Evolutionary conservation across 352 stramenopile species (phyloP).

Genomic region (Globisporangium nunn): DNA sequence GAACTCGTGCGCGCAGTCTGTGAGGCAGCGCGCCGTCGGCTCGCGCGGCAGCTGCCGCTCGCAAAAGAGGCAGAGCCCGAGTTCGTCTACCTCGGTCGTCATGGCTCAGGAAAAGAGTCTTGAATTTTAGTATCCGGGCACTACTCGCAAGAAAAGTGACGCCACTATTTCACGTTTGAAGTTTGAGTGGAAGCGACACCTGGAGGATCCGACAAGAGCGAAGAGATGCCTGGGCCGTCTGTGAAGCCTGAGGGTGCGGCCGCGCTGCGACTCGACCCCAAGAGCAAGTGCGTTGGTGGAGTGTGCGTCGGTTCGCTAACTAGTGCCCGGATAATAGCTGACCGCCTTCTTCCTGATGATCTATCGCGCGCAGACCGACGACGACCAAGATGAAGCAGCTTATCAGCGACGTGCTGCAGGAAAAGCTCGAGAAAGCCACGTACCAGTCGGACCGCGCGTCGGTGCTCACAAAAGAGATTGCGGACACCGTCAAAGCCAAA

Average conservation of each 20-base stretch:
- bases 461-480: conserved; percentile 79
- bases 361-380: conserved; percentile 28
- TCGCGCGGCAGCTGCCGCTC: conserved; percentile 28
- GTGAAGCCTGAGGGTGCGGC: conserved; percentile 31
- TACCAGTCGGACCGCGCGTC: conserved; percentile 77
- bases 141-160: neutral
- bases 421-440: conserved; percentile 54
- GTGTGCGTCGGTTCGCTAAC: neutral
- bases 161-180: too few relatives aligned
- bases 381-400: conserved; percentile 81
- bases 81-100: neutral
- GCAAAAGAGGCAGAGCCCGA: conserved; percentile 50
- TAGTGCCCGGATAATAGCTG: neutral
- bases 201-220: neutral
- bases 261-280: conserved; percentile 48
- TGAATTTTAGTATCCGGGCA: too few relatives aligned
- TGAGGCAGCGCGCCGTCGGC: conserved; percentile 43
- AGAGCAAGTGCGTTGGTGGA: conserved; percentile 24
- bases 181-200: neutral
- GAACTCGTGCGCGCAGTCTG: conserved; percentile 79
- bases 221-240: conserved; percentile 30
- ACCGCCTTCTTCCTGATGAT: neutral
- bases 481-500: conserved; percentile 73
- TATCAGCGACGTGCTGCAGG: conserved; percentile 50
- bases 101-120: neutral